phyloP scores from a whole-genome alignment of 192 early-diverging fungal species.

The Geosiphon pyriformis region DNA sequence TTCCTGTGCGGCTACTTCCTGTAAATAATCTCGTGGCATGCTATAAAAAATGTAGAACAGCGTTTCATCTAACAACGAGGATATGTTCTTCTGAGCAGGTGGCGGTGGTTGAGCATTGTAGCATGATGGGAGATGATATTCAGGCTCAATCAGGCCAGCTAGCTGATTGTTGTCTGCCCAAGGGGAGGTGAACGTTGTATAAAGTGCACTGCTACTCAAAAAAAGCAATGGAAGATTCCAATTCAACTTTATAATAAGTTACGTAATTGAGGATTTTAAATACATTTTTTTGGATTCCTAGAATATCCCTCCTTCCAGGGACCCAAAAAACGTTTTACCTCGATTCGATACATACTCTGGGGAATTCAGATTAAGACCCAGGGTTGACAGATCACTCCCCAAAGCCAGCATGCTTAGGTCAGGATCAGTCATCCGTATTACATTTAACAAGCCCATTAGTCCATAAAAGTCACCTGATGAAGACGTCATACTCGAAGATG shows the following conservation, averaged over 20 bases:
- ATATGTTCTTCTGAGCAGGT: slow-evolving; percentile 66
- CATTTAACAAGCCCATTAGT: slow-evolving; percentile 80
- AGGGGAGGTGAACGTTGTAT: slow-evolving; percentile 84
- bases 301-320: too few species aligned
- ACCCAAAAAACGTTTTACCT: too few species aligned
- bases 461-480: slow-evolving; percentile 41
- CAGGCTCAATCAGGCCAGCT: slow-evolving; percentile 69
- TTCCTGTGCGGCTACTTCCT: slow-evolving; percentile 93
- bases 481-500: slow-evolving; percentile 3
- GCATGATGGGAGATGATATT: slow-evolving; percentile 79
- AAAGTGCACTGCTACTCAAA: slow-evolving; percentile 52
- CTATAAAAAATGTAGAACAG: slow-evolving; percentile 98
- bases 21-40: slow-evolving; percentile 85
- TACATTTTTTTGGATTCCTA: too few species aligned
- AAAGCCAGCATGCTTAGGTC: slow-evolving; percentile 77
- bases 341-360: slow-evolving; percentile 58
- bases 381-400: slow-evolving; percentile 85
- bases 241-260: neutral
- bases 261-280: too few species aligned
- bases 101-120: slow-evolving; percentile 74
- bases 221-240: neutral
- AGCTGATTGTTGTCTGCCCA: slow-evolving; percentile 73
- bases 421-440: slow-evolving; percentile 73
- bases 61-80: slow-evolving; percentile 81
- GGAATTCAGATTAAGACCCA: slow-evolving; percentile 73